These are phyloP conservation scores for Lycium ferocissimum DNA, from an alignment of 257 asterid genomes.

Conservation along the genomic window DNA sequence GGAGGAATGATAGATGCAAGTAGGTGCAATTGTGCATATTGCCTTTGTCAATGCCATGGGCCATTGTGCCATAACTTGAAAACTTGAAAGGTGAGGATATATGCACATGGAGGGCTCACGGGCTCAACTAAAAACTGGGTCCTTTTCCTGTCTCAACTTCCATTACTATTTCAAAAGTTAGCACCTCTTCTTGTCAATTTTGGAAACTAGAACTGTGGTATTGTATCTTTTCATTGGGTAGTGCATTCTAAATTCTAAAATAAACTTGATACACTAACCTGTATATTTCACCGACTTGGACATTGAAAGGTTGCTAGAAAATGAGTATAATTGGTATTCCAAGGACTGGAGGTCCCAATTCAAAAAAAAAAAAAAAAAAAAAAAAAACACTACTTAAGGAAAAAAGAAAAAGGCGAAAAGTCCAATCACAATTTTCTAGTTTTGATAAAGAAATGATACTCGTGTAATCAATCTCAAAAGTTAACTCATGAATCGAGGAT, in stretches of 20 bases:
- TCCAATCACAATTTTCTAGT: not conserved
- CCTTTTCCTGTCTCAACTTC: not conserved
- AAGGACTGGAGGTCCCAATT: not conserved
- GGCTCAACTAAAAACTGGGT: slow-evolving; percentile 20
- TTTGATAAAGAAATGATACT: not conserved
- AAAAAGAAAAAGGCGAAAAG: not conserved
- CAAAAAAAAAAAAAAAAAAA: not conserved
- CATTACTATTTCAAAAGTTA: slow-evolving; percentile 4
- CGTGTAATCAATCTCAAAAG: not conserved
- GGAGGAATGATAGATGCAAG: slow-evolving; percentile 40
- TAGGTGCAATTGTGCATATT: slow-evolving; percentile 54
- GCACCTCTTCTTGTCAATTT: not conserved
- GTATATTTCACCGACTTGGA: not conserved
- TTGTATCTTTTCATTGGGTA: not conserved
- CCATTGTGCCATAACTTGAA: slow-evolving; percentile 37
- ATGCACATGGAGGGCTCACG: slow-evolving; percentile 64
- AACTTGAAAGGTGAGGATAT: slow-evolving; percentile 51
- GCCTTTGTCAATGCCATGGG: slow-evolving; percentile 54
- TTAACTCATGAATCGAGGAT: not conserved
- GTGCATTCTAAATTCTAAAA: not conserved
- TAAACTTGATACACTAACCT: not conserved
- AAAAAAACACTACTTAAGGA: too few species aligned
- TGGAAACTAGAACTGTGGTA: not conserved
- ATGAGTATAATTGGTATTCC: not conserved
- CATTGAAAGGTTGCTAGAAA: not conserved